A percentile compares a stretch with the other conserved stretches of the same genome.
These are phyloP conservation scores for Candida ponderosae DNA, from an alignment of 805 yeast genomes.

Conservation along the genomic window DNA sequence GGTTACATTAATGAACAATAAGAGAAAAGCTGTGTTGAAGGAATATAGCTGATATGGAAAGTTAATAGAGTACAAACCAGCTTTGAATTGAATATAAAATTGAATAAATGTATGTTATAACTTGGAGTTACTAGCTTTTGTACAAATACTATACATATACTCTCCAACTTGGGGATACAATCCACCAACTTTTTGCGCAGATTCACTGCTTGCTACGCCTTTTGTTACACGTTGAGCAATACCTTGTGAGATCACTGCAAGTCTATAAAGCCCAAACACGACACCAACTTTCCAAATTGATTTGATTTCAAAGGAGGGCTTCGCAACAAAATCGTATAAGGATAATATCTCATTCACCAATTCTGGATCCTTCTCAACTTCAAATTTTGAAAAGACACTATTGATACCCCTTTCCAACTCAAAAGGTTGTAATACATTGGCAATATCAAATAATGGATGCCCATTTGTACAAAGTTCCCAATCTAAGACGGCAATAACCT, in stretches of 20 bases:
- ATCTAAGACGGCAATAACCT: conserved; percentile 48
- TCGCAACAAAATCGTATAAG: conserved; percentile 8
- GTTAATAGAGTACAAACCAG: no score
- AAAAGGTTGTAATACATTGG: conserved; percentile 51
- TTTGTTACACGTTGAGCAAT: conserved; percentile 45
- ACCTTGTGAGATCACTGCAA: conserved; percentile 54
- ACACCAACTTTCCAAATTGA: conserved; percentile 41
- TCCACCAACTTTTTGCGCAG: conserved; percentile 33
- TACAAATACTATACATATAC: conserved; percentile 15
- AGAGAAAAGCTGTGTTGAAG: no score
- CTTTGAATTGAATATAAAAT: no score
- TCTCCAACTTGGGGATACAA: conserved; percentile 22
- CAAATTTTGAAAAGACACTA: conserved; percentile 17
- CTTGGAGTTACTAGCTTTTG: no score
- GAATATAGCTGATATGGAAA: background rate
- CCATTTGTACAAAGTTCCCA: conserved; percentile 65
- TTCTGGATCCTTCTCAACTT: conserved; percentile 6
- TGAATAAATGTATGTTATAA: no score
- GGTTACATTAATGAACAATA: conserved; percentile 22
- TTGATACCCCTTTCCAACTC: conserved; percentile 34
- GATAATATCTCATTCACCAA: conserved; percentile 12
- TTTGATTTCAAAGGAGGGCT: conserved; percentile 20
- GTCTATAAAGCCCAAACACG: conserved; percentile 47
- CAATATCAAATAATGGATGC: conserved; percentile 55
- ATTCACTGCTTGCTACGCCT: conserved; percentile 48